Base-by-base conservation (phyloP, 768 basidiomycete genomes). In the Boletus vinaceobasis region DNA sequence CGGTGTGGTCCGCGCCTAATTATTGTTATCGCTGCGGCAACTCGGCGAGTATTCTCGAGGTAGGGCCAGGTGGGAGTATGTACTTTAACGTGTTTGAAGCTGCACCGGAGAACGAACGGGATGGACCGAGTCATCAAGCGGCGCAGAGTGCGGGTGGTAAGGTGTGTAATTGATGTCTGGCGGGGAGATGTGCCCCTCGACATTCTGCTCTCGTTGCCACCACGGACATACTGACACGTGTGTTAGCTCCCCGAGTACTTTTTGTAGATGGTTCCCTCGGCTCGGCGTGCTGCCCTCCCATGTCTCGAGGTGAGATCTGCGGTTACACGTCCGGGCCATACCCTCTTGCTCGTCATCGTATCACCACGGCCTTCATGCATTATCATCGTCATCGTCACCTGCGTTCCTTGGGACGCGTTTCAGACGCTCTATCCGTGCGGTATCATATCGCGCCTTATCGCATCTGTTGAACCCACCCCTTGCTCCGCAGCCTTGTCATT, bases 11-110 rank as follows among this genome's bases (percentile, higher is more conserved):
- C 21, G 97, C 97, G 37, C 96, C 96, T 37, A 99, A 99, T 68
- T 98, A 98, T 68, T 98, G 96, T 72, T 98, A 98, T 74, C 85
- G 97, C 42, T 98, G 97, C 67, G 97, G 97, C 36, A 99, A 99
- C 73, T 89, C 89, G 51, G 97, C 97, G 23, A 93, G 90, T 62
- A 96, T 98, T 62, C 77, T 98, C 55, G 96, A 98, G 75, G 91
- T 99, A 38, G 90, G 92, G 0, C 96, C 95, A 5, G 90, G 85
- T 7, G 92, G 86, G 42, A 75, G 76, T 17, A 88, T 90, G 81
- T 92, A 88, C 72, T 98, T 98, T 73, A 99, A 98, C 63, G 97
- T 98, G 35, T 98, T 99, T 69, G 92, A 95, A 60, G 97, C 97
- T 4, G 97, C 97, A 2, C 97, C 97, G 5, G 97, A 99, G 73